Percentiles rank a stretch among this genome's conserved stretches.
Evolutionary conservation across 2,329 filamentous ascomycete genomes (phyloP).

Genomic region (Pseudogymnoascus sp.): DNA sequence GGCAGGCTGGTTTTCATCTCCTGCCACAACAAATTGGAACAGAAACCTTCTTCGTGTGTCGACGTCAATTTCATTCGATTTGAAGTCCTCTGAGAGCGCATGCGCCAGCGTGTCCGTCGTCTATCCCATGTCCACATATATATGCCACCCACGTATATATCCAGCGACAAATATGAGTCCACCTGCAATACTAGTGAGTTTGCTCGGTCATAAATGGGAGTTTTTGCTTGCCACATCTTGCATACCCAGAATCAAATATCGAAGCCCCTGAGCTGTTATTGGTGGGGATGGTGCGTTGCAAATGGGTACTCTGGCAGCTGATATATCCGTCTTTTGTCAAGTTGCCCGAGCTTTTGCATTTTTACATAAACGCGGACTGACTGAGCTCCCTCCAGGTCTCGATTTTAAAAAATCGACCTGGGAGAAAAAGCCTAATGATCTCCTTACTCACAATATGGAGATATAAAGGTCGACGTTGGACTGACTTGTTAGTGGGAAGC

Average conservation of each 20-base stretch:
- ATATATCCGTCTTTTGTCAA: no score
- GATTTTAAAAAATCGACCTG: not conserved
- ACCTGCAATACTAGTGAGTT: not conserved
- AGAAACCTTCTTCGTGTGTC: no score
- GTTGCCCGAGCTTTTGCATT: not conserved
- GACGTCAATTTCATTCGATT: no score
- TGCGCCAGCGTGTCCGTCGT: no score
- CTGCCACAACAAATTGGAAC: no score
- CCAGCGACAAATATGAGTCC: not conserved
- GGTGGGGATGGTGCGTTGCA: not conserved
- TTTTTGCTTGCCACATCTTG: not conserved
- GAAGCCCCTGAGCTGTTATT: not conserved
- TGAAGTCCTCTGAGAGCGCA: no score
- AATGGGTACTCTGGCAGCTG: not conserved
- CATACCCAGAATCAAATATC: not conserved
- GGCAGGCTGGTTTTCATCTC: no score
- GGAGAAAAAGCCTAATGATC: not conserved
- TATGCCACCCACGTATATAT: no score
- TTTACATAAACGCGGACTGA: constrained; percentile 14
- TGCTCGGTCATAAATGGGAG: not conserved
- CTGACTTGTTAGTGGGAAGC: not conserved
- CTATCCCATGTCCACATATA: no score
- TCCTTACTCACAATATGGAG: not conserved
- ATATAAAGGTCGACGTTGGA: not conserved
- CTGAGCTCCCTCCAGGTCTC: constrained; percentile 6